Evolutionary conservation across 257 asterid species (phyloP).

Genomic region (Nyctanthes arbortristis): DNA sequence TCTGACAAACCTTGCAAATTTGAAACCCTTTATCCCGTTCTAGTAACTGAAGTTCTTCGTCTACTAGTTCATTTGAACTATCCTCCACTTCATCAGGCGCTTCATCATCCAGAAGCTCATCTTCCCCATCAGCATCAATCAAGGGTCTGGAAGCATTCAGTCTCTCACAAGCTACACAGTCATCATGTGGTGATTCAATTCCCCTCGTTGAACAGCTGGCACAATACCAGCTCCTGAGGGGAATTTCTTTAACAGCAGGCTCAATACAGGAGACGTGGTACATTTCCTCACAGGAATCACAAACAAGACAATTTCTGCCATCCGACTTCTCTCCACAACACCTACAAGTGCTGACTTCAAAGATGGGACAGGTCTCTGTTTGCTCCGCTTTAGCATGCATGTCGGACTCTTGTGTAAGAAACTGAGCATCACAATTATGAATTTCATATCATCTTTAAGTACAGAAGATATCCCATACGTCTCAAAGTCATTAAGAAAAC

Average conservation of each 20-base stretch:
- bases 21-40: constrained; percentile 25
- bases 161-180: constrained; percentile 80
- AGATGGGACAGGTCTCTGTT: constrained; percentile 35
- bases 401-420: constrained; percentile 41
- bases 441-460: constrained; percentile 10
- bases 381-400: constrained; percentile 49
- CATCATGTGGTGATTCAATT: constrained; percentile 62
- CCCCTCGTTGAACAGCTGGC: constrained; percentile 64
- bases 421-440: constrained; percentile 36
- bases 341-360: constrained; percentile 53
- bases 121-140: constrained; percentile 33
- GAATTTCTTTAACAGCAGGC: constrained; percentile 72
- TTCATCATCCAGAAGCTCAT: constrained; percentile 33
- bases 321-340: constrained; percentile 65
- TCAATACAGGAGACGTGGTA: constrained; percentile 78
- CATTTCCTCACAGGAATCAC: constrained; percentile 91
- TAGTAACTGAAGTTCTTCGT: constrained; percentile 27
- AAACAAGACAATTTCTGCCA: constrained; percentile 67
- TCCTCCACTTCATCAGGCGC: constrained; percentile 51
- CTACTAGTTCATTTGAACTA: constrained; percentile 49
- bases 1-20: constrained; percentile 65
- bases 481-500: background rate
- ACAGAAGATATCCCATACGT: constrained; percentile 6
- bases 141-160: constrained; percentile 37
- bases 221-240: constrained; percentile 80